A percentile compares a stretch with the other conserved stretches of the same genome.
phyloP scores from a whole-genome alignment of 2,329 filamentous ascomycete genomes.

The Botryotinia calthae region DNA sequence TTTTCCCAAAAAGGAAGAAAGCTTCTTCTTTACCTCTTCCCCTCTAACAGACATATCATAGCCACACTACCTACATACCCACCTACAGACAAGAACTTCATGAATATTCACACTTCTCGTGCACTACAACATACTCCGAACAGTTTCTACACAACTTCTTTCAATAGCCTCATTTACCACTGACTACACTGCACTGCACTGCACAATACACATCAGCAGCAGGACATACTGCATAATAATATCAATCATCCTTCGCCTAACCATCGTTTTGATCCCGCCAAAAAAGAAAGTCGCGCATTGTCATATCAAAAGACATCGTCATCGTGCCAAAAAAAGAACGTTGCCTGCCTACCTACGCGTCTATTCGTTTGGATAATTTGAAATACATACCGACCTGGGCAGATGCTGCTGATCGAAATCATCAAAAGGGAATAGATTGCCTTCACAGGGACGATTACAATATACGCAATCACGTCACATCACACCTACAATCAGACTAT shows the following conservation, averaged over 20 bases:
- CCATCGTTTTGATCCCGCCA: neutral
- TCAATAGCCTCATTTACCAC: neutral
- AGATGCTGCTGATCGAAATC: neutral
- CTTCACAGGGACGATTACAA: neutral
- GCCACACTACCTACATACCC: neutral
- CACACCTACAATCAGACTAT: neutral
- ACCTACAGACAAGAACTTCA: neutral
- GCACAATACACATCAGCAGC: neutral
- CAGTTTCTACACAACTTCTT: slow-evolving; percentile 1
- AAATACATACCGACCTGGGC: neutral
- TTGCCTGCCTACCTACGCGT: neutral
- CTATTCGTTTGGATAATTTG: slow-evolving; percentile 22
- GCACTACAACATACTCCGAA: neutral
- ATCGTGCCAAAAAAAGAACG: neutral
- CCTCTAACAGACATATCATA: neutral
- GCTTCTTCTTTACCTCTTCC: neutral
- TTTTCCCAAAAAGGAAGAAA: neutral
- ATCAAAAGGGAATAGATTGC: neutral
- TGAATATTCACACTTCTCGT: neutral
- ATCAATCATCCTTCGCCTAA: neutral
- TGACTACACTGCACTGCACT: neutral
- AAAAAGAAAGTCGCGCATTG: neutral
- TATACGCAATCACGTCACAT: neutral
- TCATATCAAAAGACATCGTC: neutral
- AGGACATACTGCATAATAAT: neutral